Base-by-base conservation (phyloP, 306 rosid species). In the Astragalus glycyphyllos region DNA sequence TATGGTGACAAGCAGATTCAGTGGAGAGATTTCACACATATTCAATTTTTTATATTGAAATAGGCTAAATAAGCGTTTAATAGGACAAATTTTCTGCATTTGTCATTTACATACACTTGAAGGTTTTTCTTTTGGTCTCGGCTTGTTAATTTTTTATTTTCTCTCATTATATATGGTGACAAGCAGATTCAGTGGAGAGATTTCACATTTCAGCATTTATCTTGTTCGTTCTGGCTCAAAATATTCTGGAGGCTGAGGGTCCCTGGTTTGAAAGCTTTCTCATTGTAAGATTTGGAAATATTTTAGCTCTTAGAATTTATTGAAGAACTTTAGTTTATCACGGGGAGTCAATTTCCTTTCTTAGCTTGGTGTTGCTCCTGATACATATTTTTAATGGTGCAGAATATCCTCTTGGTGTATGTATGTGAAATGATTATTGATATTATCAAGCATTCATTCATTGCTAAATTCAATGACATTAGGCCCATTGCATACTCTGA, bases 211-310 rank as follows among this genome's bases (percentile, higher is more conserved):
- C 94, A 35, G 96, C 97, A 62, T 94, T 89, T 77, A 75, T 91
- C 85, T 79, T 94, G 55, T 94, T 94, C 9, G 97, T 94, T 72
- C 84, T 94, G 81, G 99, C 99, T 71, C 99, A 94, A 86, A 94
- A 94, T 76, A 91, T 94, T 83, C 88, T 91, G 81, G 99, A 94
- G 86, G 96, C 97, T 5, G 99, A 94, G 86, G 97, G 97, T 59
- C 92, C 97, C 77, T 94, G 99, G 99, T 91, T 94, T 70, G 75
- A 84, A 71, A 87, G 88, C 82, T 94, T 94, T 79, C 78, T 91
- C 72, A 77, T 8, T 51, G 99, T 94, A 87, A 86, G 96, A 79
- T 83, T 58, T 58, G 68, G 29, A 72, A 45, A 68, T 41, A 41
- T 13, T 55, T 47, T 68, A 32, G 58, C 64, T 8, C 45, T 13